phyloP scores from a whole-genome alignment of 83 land plant species.

The Thuja plicata region DNA sequence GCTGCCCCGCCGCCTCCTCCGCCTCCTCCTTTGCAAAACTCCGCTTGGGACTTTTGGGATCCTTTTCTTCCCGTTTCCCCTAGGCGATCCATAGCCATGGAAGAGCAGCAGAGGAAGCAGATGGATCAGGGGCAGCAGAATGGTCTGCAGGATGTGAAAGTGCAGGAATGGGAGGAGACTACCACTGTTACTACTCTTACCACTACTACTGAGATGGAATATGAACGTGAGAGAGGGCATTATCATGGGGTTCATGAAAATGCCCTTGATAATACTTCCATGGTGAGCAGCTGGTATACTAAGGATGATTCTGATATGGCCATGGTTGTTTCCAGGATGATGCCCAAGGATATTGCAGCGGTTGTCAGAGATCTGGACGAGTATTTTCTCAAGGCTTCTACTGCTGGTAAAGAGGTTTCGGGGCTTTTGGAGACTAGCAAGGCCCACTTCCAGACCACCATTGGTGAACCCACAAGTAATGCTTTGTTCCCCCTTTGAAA shows the following conservation, averaged over 20 bases:
- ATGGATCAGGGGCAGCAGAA: background rate
- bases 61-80: constrained; percentile 48
- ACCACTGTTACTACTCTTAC: constrained; percentile 12
- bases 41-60: constrained; percentile 77
- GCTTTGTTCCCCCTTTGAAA: background rate
- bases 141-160: constrained; percentile 21
- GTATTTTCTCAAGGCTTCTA: constrained; percentile 74
- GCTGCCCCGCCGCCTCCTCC: constrained; percentile 26
- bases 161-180: constrained; percentile 60
- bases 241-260: constrained; percentile 10
- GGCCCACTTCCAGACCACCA: constrained; percentile 26
- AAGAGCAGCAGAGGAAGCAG: constrained; percentile 77
- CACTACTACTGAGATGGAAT: background rate
- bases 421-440: constrained; percentile 58
- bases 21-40: constrained; percentile 40
- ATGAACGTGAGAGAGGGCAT: constrained; percentile 13
- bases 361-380: constrained; percentile 72
- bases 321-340: constrained; percentile 38
- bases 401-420: constrained; percentile 58
- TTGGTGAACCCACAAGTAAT: constrained; percentile 10
- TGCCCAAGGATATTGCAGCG: constrained; percentile 53
- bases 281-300: constrained; percentile 39
- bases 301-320: constrained; percentile 54
- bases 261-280: constrained; percentile 33
- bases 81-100: constrained; percentile 60